These are phyloP conservation scores for Podila horticola DNA, from an alignment of 192 early-diverging fungal species.

Conservation along the genomic window DNA sequence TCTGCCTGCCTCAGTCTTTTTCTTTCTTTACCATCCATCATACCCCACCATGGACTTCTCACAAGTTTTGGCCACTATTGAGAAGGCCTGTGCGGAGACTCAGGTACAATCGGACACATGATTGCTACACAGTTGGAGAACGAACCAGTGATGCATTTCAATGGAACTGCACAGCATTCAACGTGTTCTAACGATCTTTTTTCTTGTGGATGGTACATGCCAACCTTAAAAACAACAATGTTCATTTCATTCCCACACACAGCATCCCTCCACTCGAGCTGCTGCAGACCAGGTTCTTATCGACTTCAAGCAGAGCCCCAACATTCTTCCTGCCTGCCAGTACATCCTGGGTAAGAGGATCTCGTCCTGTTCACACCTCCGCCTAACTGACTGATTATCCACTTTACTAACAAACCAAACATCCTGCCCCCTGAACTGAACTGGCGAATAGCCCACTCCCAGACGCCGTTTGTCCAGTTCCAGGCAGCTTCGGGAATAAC, in stretches of 20 bases:
- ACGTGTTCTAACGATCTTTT: not conserved
- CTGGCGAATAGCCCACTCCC: conserved; percentile 59
- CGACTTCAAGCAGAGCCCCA: conserved; percentile 61
- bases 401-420: not conserved
- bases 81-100: conserved; percentile 64
- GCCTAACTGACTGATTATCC: not conserved
- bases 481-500: conserved; percentile 68
- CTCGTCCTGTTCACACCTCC: not conserved
- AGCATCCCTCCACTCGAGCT: conserved; percentile 63
- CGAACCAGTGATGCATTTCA: too few species aligned
- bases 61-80: conserved; percentile 53
- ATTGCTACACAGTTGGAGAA: not conserved
- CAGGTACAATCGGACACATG: conserved; percentile 46
- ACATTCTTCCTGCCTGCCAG: conserved; percentile 67
- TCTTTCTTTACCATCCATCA: conserved; percentile 5
- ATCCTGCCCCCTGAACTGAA: not conserved
- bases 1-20: not conserved
- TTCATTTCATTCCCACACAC: not conserved
- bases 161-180: not conserved
- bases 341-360: conserved; percentile 66
- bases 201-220: not conserved
- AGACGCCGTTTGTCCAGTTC: conserved; percentile 65
- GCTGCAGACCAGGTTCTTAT: conserved; percentile 62
- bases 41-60: conserved; percentile 54
- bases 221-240: not conserved